Conservation (phyloP, 2,329 filamentous ascomycete species). For the Xylariaceae sp. region DNA sequence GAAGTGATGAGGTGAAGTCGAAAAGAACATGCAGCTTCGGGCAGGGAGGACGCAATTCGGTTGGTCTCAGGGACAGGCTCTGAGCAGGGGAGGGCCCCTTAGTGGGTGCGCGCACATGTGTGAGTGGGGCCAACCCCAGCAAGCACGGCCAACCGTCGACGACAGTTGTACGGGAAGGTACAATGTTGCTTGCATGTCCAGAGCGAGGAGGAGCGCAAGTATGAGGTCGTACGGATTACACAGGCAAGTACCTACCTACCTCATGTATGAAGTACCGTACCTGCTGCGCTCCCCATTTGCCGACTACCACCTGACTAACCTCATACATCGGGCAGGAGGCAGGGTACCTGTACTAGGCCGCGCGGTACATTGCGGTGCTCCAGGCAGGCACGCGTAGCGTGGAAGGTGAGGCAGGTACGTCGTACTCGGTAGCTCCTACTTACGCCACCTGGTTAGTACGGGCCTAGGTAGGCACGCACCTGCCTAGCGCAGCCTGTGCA, state of each 20-base stretch:
- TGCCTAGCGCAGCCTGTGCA: not conserved
- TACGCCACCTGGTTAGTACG: too few species aligned
- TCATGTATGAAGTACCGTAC: not conserved
- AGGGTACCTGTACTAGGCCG: too few species aligned
- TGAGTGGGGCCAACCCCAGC: slow-evolving; percentile 21
- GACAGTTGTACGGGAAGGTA: slow-evolving; percentile 10
- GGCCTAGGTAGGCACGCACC: not conserved
- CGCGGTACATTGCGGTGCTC: too few species aligned
- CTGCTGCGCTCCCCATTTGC: slow-evolving; percentile 6
- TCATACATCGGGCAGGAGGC: not conserved
- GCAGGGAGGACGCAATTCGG: slow-evolving; percentile 28
- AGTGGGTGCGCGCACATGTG: slow-evolving; percentile 10
- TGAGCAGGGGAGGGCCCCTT: slow-evolving; percentile 18
- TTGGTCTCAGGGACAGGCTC: slow-evolving; percentile 26
- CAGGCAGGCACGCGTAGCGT: too few species aligned
- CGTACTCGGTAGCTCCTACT: not conserved
- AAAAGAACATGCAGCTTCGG: slow-evolving; percentile 31
- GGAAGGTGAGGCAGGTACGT: not conserved
- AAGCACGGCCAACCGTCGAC: slow-evolving; percentile 7
- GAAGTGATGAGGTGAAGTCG: slow-evolving; percentile 33
- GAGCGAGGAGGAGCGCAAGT: not conserved
- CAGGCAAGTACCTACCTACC: not conserved
- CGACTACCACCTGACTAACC: not conserved
- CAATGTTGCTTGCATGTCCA: not conserved
- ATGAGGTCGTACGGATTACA: too few species aligned